Conservation (phyloP, 345 rosid species). For the Combretum micranthum region DNA sequence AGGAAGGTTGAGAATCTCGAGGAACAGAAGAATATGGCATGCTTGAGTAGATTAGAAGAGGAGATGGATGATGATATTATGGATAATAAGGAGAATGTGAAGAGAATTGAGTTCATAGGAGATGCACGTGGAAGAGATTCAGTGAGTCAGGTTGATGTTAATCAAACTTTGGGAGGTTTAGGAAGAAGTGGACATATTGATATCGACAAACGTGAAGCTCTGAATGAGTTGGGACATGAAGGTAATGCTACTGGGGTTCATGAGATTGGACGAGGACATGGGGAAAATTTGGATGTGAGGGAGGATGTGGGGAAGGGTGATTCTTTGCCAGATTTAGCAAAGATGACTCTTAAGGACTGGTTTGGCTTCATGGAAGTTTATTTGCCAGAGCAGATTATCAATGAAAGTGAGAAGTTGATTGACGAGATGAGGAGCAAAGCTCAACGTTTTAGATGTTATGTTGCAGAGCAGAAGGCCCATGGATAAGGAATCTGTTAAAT, state of each 20-base stretch:
- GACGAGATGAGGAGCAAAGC: constrained; percentile 47
- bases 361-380: constrained; percentile 46
- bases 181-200: neutral
- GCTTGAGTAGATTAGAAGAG: constrained; percentile 2
- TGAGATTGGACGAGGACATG: constrained; percentile 3
- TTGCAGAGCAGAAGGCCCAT: constrained; percentile 34
- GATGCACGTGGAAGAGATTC: constrained; percentile 2
- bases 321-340: constrained; percentile 29
- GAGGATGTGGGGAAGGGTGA: constrained; percentile 6
- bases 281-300: neutral
- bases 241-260: neutral
- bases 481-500: too few species aligned
- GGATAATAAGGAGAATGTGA: constrained; percentile 9
- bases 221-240: too few species aligned
- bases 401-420: constrained; percentile 55
- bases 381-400: constrained; percentile 39
- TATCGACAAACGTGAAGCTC: neutral
- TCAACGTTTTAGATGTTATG: constrained; percentile 30
- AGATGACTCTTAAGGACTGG: constrained; percentile 60
- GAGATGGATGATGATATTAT: constrained; percentile 5
- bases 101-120: neutral
- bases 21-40: neutral
- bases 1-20: constrained; percentile 10
- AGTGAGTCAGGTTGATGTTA: neutral
- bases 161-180: neutral